phyloP scores from a whole-genome alignment of 768 basidiomycete genomes.

The Tremella fuciformis region DNA sequence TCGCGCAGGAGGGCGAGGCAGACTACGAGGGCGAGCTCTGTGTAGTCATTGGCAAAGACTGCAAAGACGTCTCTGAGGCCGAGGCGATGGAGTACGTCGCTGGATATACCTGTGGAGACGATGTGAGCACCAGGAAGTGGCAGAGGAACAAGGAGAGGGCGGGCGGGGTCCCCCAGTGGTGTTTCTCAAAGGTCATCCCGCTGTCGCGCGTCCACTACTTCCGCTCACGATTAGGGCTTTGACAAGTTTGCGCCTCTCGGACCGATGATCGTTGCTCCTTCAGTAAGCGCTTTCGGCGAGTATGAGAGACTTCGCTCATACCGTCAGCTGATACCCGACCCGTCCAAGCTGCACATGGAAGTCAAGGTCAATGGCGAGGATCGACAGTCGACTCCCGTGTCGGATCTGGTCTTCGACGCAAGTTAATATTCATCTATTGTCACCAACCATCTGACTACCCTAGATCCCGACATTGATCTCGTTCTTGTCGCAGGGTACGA shows the following conservation, averaged over 20 bases:
- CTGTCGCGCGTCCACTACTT: background rate
- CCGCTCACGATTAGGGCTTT: constrained; percentile 35
- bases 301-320: background rate
- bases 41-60: constrained; percentile 70
- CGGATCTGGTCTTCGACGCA: constrained; percentile 16
- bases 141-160: constrained; percentile 20
- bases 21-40: constrained; percentile 45
- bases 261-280: constrained; percentile 39
- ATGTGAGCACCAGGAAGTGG: constrained; percentile 24
- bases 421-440: constrained; percentile 6
- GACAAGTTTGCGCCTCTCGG: constrained; percentile 49
- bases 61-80: constrained; percentile 70
- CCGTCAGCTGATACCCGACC: constrained; percentile 24
- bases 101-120: constrained; percentile 55
- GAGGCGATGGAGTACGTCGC: constrained; percentile 80
- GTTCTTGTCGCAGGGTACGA: constrained; percentile 79
- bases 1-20: constrained; percentile 17
- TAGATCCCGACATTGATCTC: constrained; percentile 53
- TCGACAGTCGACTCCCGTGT: constrained; percentile 10
- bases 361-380: constrained; percentile 23
- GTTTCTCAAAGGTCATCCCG: constrained; percentile 17
- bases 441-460: background rate
- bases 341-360: constrained; percentile 24
- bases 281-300: constrained; percentile 1
- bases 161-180: constrained; percentile 25